A percentile compares a stretch with the other conserved stretches of the same genome.
These are phyloP conservation scores for Neurospora sp. DNA, from an alignment of 495 filamentous ascomycete species.

Conservation along the genomic window DNA sequence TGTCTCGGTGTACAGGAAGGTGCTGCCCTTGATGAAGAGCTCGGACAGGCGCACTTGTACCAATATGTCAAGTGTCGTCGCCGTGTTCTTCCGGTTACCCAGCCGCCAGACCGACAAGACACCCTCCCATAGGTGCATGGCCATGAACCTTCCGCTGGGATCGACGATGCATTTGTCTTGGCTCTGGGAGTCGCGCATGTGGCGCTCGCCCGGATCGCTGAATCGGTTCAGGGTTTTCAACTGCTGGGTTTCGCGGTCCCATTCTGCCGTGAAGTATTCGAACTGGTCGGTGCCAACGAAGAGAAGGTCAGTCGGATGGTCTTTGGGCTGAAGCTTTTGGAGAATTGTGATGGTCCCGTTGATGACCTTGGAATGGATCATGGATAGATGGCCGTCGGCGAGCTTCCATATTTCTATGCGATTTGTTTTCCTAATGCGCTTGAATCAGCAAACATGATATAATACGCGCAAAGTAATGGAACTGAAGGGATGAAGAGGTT, in stretches of 20 bases:
- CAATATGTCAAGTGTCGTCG: slow-evolving; percentile 52
- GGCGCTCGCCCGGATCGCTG: slow-evolving; percentile 60
- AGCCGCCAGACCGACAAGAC: slow-evolving; percentile 62
- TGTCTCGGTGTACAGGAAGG: slow-evolving; percentile 66
- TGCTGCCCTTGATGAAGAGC: slow-evolving; percentile 71
- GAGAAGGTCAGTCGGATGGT: slow-evolving; percentile 70
- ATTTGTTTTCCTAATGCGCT: slow-evolving; percentile 64
- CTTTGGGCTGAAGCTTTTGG: slow-evolving; percentile 63
- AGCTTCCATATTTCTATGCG: slow-evolving; percentile 75
- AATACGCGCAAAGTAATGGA: neutral
- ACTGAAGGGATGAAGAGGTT: neutral
- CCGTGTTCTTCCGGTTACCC: slow-evolving; percentile 42
- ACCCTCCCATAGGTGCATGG: slow-evolving; percentile 80
- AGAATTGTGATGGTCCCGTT: slow-evolving; percentile 83
- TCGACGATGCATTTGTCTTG: slow-evolving; percentile 72
- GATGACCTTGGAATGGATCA: slow-evolving; percentile 55
- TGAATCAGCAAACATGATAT: slow-evolving; percentile 1
- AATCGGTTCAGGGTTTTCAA: slow-evolving; percentile 61
- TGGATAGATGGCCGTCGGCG: slow-evolving; percentile 21
- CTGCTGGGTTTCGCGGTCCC: slow-evolving; percentile 54
- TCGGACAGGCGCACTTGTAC: slow-evolving; percentile 71
- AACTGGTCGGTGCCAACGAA: slow-evolving; percentile 87
- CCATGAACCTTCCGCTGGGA: slow-evolving; percentile 71
- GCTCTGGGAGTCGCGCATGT: slow-evolving; percentile 67
- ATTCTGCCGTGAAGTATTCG: slow-evolving; percentile 79